These are phyloP conservation scores for Spathaspora passalidarum DNA, from an alignment of 805 yeast genomes.

Conservation along the genomic window DNA sequence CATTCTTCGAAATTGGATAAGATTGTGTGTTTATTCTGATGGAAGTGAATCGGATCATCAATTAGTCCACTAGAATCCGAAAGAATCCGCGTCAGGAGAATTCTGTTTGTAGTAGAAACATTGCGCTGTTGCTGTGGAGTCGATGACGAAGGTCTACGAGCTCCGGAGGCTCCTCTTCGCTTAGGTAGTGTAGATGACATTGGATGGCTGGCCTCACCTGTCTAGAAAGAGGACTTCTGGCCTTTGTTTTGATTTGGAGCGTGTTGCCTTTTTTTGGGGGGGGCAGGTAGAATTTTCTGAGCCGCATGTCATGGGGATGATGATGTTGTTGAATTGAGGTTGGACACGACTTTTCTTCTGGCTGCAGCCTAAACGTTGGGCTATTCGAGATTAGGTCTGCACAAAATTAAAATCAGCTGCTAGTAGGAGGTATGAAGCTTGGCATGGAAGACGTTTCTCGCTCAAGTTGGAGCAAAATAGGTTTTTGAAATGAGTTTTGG, in stretches of 20 bases:
- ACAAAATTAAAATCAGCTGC: no score
- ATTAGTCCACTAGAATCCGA: background rate
- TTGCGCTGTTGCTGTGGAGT: background rate
- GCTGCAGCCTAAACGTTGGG: no score
- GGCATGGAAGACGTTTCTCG: no score
- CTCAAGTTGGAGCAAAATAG: no score
- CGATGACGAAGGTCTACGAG: background rate
- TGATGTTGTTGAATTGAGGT: background rate
- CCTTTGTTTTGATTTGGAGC: background rate
- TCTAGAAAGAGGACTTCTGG: background rate
- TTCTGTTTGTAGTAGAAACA: background rate
- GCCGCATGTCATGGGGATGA: background rate
- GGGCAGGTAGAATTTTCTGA: background rate
- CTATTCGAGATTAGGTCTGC: no score
- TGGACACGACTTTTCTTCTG: background rate
- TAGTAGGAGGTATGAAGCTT: no score
- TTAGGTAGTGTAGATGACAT: background rate
- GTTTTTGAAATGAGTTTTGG: no score
- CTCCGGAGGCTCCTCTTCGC: background rate
- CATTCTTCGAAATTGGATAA: conserved; percentile 47
- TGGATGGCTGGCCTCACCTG: background rate
- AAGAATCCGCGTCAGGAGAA: background rate
- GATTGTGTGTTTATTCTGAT: conserved; percentile 41
- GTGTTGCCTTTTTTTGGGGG: background rate
- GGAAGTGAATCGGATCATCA: conserved; percentile 17